These are phyloP conservation scores for Pleurostoma richardsiae DNA, from an alignment of 2,329 filamentous ascomycete species.

Conservation along the genomic window DNA sequence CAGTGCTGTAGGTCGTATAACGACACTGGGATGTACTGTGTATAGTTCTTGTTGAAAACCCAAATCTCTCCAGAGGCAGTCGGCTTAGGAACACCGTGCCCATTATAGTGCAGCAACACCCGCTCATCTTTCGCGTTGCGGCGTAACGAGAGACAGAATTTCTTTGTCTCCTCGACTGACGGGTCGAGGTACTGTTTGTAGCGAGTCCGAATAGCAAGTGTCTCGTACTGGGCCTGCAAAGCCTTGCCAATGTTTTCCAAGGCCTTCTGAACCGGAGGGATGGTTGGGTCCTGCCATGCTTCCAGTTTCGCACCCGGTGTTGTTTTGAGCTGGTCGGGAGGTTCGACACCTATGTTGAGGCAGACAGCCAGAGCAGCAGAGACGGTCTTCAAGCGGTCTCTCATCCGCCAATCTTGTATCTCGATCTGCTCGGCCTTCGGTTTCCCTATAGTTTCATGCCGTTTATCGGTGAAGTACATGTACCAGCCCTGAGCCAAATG, in stretches of 20 bases:
- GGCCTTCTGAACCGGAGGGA: conserved; percentile 74
- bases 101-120: conserved; percentile 97
- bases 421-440: conserved; percentile 63
- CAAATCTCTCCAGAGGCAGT: conserved; percentile 96
- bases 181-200: conserved; percentile 97
- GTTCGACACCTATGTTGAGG: conserved; percentile 95
- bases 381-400: conserved; percentile 92
- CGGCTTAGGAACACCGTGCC: conserved; percentile 92
- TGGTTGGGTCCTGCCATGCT: conserved; percentile 92
- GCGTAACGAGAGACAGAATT: conserved; percentile 85
- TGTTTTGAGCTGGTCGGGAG: conserved; percentile 94
- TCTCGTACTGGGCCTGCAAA: conserved; percentile 95
- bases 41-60: conserved; percentile 99
- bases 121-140: conserved; percentile 94
- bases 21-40: conserved; percentile 96
- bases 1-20: conserved; percentile 93
- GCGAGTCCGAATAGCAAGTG: conserved; percentile 86
- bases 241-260: conserved; percentile 94
- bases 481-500: conserved; percentile 72
- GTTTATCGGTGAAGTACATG: conserved; percentile 99
- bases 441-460: conserved; percentile 89
- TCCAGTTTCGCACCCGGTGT: conserved; percentile 90
- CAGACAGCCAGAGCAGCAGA: conserved; percentile 92
- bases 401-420: conserved; percentile 94
- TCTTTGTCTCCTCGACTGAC: conserved; percentile 94